Percentiles rank a stretch among this genome's conserved stretches.
Conservation (phyloP, 176 grass and related monocot genomes). For the Saccharum officinarum region DNA sequence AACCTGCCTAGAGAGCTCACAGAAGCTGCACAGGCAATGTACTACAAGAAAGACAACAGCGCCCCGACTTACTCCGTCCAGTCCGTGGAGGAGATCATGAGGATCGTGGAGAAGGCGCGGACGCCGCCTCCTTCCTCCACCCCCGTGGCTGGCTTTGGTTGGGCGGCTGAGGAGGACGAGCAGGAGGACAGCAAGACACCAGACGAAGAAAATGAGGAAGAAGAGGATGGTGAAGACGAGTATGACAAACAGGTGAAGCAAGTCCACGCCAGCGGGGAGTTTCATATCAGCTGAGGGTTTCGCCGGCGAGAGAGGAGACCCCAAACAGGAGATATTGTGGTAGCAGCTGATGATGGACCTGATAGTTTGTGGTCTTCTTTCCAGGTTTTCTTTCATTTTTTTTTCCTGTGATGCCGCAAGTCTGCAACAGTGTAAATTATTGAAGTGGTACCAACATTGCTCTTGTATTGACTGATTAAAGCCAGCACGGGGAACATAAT, state of each 20-base stretch:
- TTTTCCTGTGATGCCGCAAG: constrained; percentile 6
- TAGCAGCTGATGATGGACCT: constrained; percentile 25
- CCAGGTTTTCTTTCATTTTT: constrained; percentile 42
- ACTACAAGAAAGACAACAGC: constrained; percentile 69
- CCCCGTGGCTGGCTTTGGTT: constrained; percentile 49
- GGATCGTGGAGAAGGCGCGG: constrained; percentile 70
- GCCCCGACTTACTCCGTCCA: constrained; percentile 70
- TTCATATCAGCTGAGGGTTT: constrained; percentile 44
- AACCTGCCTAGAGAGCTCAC: constrained; percentile 83
- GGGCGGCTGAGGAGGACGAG: constrained; percentile 63
- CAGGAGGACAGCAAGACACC: constrained; percentile 57
- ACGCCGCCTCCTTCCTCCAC: constrained; percentile 50
- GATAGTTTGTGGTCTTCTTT: constrained; percentile 33
- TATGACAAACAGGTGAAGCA: constrained; percentile 74
- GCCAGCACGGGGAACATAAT: constrained; percentile 47
- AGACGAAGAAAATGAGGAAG: constrained; percentile 47
- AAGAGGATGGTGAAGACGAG: constrained; percentile 72
- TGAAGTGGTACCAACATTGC: constrained; percentile 37
- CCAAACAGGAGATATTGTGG: constrained; percentile 24
- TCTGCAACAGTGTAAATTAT: constrained; percentile 58
- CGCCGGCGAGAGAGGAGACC: not conserved
- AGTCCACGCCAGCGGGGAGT: constrained; percentile 71
- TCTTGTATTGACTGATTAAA: constrained; percentile 42
- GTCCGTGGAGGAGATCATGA: constrained; percentile 79
- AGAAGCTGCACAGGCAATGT: constrained; percentile 68